Conservation (phyloP, 768 basidiomycete species). For the Paxillus ammoniavirescens region DNA sequence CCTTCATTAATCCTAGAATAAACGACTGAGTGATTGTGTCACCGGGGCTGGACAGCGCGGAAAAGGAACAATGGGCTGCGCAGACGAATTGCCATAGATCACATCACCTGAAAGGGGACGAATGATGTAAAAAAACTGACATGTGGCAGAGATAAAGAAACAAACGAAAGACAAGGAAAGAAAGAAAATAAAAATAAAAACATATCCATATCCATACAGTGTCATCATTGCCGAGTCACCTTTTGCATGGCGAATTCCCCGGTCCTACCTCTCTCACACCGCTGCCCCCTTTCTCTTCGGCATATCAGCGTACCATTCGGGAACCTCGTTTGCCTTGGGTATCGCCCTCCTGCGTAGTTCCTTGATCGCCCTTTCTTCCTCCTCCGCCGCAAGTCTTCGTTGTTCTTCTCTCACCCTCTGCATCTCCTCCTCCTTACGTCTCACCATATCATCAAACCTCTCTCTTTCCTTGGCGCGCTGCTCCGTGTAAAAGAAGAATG, state of each 20-base stretch:
- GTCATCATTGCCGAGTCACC: conserved; percentile 10
- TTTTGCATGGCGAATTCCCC: conserved; percentile 7
- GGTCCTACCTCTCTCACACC: conserved; percentile 14
- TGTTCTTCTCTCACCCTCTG: conserved; percentile 46
- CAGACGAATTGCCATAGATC: background rate
- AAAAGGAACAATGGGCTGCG: conserved; percentile 2
- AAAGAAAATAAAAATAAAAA: background rate
- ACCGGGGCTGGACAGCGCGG: background rate
- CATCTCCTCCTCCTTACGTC: conserved; percentile 54
- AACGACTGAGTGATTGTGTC: conserved; percentile 10
- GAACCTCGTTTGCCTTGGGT: conserved; percentile 68
- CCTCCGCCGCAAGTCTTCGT: conserved; percentile 45
- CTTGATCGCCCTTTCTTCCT: conserved; percentile 59
- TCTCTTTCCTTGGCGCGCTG: conserved; percentile 59
- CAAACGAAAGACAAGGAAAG: background rate
- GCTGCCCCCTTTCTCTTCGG: conserved; percentile 49
- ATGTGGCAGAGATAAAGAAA: conserved; percentile 17
- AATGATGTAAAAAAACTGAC: conserved; percentile 13
- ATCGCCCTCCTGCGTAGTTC: conserved; percentile 63
- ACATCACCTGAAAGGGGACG: background rate
- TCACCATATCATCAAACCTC: conserved; percentile 58
- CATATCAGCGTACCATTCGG: conserved; percentile 73
- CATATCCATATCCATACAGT: conserved; percentile 1
- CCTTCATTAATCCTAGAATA: conserved; percentile 27
- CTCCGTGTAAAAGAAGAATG: conserved; percentile 52